Evolutionary conservation across 176 grass and related monocot species (phyloP), one percentile per base, ranked within the genome.

Genomic region (Cenchrus fungigraminus): DNA sequence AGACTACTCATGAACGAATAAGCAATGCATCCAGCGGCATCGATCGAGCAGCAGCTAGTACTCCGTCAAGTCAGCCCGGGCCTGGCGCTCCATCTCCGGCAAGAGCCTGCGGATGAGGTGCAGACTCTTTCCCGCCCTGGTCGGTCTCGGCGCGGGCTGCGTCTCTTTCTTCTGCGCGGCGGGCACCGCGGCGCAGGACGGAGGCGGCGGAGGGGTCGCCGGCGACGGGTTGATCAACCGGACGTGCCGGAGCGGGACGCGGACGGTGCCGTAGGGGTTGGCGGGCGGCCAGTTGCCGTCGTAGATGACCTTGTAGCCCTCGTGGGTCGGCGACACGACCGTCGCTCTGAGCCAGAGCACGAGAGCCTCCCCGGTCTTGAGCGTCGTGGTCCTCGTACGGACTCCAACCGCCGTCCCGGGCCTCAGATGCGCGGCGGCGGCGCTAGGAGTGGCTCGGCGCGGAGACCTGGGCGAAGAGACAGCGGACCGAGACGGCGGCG

Each of bases 301-400:
- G 58, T 75, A 83, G 17, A 75, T 8, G 9, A 83, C 57, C 46
- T 83, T 71, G 29, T 74, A 74, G 29, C 82, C 59, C 1, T 2
- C 58, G 4, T 62, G 44, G 11, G 71, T 4, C 17, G 12, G 20
- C 2, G 59, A 76, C 28, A 76, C 82, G 71, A 84, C 8, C 11
- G 7, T 62, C 8, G 71, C 82, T 22, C 1, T 4, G 19, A 84
- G 71, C 46, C 82, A 64, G 47, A 84, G 60, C 60, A 84, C 82
- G 19, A 84, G 60, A 8, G 14, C 44, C 47, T 54, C 12, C 32
- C 72, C 71, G 0, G 60, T n/a, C 46, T 34, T 51, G 17, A 65
- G 9, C 45, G 0, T 15, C 2, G 10, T 12, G 0, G 60, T 64
- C 28, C 71, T 62, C 12, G 71, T 83, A 17, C 71, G 71, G 32